Evolutionary conservation across 495 filamentous ascomycete species (phyloP), one percentile per base, ranked within the genome.

Genomic region (Durotheca rogersii): DNA sequence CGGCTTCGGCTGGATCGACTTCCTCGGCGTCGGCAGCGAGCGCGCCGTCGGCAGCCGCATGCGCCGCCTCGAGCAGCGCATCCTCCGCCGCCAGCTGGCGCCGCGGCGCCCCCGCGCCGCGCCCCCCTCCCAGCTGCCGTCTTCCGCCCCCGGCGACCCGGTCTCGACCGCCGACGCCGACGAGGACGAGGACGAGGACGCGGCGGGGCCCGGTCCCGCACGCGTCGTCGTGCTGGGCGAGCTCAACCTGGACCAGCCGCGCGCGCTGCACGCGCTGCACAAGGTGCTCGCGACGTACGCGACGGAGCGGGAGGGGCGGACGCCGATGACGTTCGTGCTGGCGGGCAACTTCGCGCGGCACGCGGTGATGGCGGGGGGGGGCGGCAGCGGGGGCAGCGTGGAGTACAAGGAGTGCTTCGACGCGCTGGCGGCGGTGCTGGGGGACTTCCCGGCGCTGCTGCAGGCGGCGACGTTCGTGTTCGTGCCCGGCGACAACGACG

Each of bases 371-470:
- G 79, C 86, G 3, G 81, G 84, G 30, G 82, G 81, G 16, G 80
- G 82, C 6, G 78, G 74, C 5, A 82, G 80, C 51, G 83, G 80
- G 9, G 87, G 82, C 0, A 87, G 83, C 57, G 92, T 95, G 37
- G 90, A 90, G 67, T 96, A 95, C 68, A 96, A 96, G 67, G 94
- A 96, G 66, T 84, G 83, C 62, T 97, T 96, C 60, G 87, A 97
- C 69, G 78, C 81, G 4, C 79, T 98, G 12, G 91, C 93, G 1
- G 80, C 84, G 11, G 78, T 87, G 1, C 71, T 98, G n/a, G 75
- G 87, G 6, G 90, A 97, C 32, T 95, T 88, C 66, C 90, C 87
- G n/a, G 75, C 77, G 0, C 72, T 97, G 5, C 76, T 95, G n/a
- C 82, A 84, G 25, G 72, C 77, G 14, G 83, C 88, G 2, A 91